phyloP scores from a whole-genome alignment of 805 yeast genomes.

The Candida golubevii region DNA sequence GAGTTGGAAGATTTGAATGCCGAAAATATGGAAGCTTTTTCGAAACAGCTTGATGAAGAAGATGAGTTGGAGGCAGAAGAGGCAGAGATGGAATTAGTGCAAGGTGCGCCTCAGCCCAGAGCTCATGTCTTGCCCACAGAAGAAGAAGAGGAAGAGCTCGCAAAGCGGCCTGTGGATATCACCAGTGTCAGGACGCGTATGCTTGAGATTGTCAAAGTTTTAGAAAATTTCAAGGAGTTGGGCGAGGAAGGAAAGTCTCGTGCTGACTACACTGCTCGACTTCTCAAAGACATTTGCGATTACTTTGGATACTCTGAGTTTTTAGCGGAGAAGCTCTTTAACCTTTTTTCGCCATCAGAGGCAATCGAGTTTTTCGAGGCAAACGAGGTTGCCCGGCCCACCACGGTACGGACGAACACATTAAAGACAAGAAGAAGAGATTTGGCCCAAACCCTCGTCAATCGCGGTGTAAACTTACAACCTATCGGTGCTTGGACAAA shows the following conservation, averaged over 20 bases:
- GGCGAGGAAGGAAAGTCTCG: slow-evolving; percentile 87
- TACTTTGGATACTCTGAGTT: slow-evolving; percentile 92
- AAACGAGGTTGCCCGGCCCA: slow-evolving; percentile 93
- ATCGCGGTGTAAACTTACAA: slow-evolving; percentile 94
- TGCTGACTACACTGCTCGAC: slow-evolving; percentile 72
- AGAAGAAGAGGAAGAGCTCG: slow-evolving; percentile 56
- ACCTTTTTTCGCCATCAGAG: slow-evolving; percentile 89
- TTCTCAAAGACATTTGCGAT: slow-evolving; percentile 80
- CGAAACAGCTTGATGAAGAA: slow-evolving; percentile 59
- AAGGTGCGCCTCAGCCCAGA: slow-evolving; percentile 56
- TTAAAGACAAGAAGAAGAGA: slow-evolving; percentile 92
- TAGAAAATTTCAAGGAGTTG: slow-evolving; percentile 79
- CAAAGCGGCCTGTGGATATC: slow-evolving; percentile 62
- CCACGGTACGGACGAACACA: slow-evolving; percentile 97
- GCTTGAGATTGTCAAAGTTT: slow-evolving; percentile 89
- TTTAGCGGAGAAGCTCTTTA: slow-evolving; percentile 90
- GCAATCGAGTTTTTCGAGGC: slow-evolving; percentile 99
- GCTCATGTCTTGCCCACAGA: slow-evolving; percentile 72
- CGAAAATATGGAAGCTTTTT: slow-evolving; percentile 76
- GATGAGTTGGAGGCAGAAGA: slow-evolving; percentile 46
- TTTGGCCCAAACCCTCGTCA: slow-evolving; percentile 88
- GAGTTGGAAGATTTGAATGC: slow-evolving; percentile 67
- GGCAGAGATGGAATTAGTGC: slow-evolving; percentile 51
- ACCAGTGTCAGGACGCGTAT: slow-evolving; percentile 87
- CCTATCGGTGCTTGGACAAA: slow-evolving; percentile 98